phyloP scores from a whole-genome alignment of 1,284 basidiomycete species.

The Pseudozyma tsukubaensis region DNA sequence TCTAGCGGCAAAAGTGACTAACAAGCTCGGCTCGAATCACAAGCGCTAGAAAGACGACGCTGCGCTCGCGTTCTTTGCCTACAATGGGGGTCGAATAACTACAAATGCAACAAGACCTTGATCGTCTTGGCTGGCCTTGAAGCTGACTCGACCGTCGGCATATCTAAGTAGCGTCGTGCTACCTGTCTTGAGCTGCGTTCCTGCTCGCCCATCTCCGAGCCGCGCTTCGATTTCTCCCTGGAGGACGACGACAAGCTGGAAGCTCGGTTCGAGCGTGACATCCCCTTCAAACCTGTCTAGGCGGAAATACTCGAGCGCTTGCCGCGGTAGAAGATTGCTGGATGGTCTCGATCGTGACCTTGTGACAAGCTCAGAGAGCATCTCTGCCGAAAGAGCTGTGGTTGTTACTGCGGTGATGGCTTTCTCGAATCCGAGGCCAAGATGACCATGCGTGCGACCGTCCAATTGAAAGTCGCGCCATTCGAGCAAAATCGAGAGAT shows the following conservation, averaged over 20 bases:
- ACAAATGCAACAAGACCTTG: conserved; percentile 17
- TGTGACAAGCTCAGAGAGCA: conserved; percentile 17
- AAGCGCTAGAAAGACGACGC: too few relatives aligned
- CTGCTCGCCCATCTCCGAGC: not conserved
- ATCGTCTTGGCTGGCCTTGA: conserved; percentile 8
- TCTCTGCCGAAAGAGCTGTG: not conserved
- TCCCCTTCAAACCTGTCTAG: conserved; percentile 26
- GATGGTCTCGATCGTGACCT: not conserved
- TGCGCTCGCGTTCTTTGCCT: too few relatives aligned
- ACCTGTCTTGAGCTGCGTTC: conserved; percentile 14
- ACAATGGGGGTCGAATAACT: conserved; percentile 36
- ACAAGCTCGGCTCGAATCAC: too few relatives aligned
- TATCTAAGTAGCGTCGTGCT: conserved; percentile 25
- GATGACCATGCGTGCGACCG: conserved; percentile 23
- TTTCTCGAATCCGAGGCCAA: conserved; percentile 37
- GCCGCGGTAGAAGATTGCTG: conserved; percentile 17
- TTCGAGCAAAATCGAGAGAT: conserved; percentile 34
- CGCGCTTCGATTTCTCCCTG: conserved; percentile 18
- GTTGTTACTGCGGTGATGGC: conserved; percentile 30
- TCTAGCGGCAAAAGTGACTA: too few relatives aligned
- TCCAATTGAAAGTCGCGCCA: conserved; percentile 36
- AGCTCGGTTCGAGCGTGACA: conserved; percentile 14
- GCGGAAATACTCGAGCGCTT: conserved; percentile 31
- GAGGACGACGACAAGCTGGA: conserved; percentile 41
- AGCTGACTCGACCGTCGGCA: conserved; percentile 19